Base-by-base conservation (phyloP, 1,284 basidiomycete genomes). In the Fomitopsis palustris region DNA sequence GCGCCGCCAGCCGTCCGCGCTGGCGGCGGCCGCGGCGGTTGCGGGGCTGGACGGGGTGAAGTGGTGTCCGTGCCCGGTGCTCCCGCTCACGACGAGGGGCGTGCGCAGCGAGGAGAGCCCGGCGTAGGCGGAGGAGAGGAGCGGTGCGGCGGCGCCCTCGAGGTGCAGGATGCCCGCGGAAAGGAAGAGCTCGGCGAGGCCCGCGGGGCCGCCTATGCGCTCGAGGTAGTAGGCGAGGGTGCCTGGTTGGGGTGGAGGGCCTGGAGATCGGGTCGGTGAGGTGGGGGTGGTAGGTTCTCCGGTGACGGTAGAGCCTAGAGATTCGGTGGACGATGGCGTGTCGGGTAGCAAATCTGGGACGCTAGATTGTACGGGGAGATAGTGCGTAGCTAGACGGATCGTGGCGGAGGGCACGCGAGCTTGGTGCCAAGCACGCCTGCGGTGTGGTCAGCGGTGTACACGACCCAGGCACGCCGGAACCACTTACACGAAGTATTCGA, bases 361-460 rank as follows among this genome's bases (percentile, higher is more conserved):
- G 10, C 63, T 61, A 2, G 64, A 61, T 4, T 82, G 78, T 3
- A 85, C 71, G 4, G 88, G 85, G 25, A 90, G 69, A 66, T 89
- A 92, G 62, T 88, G 80, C 1, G 85, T 82, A 37, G 84, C 86
- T 21, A 92, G 80, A 57, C 88, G 84, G 77, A 92, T 87, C 3
- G 87, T 86, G 1, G 90, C 84, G 7, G 87, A 84, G 12, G 89
- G 87, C 6, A 86, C 76, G 67, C 84, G 87, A 1, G 86, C 82
- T 70, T 87, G 87, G 56, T 86, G 85, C 90, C 90, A 92, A 42
- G 90, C 88, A 55, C 88, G 89, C 62, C 89, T 92, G 65, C n/a
- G 61, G 37, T 57, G 56, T 43, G 21, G 23, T 38, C 16, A 52
- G 27, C 5, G 23, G 5, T 47, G 17, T n/a, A 39, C 21, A 10